Percentiles rank a stretch among this genome's conserved stretches.
Conservation (phyloP, 371 early-diverging fungal species). For the Mortierella sp. region DNA sequence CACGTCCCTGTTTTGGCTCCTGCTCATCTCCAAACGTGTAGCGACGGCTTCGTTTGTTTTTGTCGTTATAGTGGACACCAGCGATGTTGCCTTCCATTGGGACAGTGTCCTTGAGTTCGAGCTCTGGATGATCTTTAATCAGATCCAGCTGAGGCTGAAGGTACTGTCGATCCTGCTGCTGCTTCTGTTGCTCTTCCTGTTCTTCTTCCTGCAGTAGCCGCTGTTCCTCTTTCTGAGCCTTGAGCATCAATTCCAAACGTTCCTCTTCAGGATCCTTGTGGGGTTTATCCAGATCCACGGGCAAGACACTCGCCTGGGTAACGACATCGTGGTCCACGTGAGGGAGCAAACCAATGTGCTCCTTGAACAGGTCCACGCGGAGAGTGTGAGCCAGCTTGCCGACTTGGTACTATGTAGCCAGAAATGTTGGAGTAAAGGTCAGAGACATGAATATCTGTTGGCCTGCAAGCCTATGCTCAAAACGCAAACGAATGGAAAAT, state of each 20-base stretch:
- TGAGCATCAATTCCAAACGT: slow-evolving; percentile 26
- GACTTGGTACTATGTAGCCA: slow-evolving; percentile 66
- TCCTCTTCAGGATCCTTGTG: slow-evolving; percentile 35
- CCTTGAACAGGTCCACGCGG: slow-evolving; percentile 84
- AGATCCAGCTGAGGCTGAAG: too few species aligned
- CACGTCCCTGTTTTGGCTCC: too few species aligned
- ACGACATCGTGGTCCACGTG: slow-evolving; percentile 59
- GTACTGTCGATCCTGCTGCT: not conserved
- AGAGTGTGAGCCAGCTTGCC: slow-evolving; percentile 80
- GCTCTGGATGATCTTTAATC: too few species aligned
- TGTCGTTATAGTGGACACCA: too few species aligned
- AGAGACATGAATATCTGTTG: not conserved
- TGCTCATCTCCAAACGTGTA: too few species aligned
- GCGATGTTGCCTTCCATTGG: not conserved
- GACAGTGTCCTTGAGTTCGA: not conserved
- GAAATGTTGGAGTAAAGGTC: slow-evolving; percentile 9
- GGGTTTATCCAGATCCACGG: slow-evolving; percentile 42
- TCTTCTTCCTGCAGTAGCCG: too few species aligned
- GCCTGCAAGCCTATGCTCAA: too few species aligned
- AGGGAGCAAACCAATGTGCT: slow-evolving; percentile 82
- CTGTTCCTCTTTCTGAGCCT: slow-evolving; percentile 2
- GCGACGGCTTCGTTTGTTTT: too few species aligned
- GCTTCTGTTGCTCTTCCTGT: too few species aligned
- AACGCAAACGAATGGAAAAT: not conserved
- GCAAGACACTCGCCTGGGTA: slow-evolving; percentile 62